Percentiles rank a stretch among this genome's conserved stretches.
Conservation (phyloP, 2,329 filamentous ascomycete genomes). For the Colletotrichum acutatum region DNA sequence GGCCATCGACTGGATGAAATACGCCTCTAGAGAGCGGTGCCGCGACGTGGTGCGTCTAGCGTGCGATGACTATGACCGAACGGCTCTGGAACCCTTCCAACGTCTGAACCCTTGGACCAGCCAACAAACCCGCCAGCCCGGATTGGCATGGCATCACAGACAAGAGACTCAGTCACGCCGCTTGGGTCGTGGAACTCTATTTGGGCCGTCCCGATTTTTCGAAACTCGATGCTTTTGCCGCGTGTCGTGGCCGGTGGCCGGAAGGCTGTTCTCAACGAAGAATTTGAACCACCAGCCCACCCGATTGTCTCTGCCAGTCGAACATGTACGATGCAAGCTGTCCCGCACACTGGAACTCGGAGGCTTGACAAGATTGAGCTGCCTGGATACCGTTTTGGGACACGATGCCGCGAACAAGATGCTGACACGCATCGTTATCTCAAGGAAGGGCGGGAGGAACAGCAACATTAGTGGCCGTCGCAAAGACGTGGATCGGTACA, state of each 20-base stretch:
- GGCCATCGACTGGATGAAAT: slow-evolving; percentile 23
- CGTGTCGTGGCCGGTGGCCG: neutral
- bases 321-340: slow-evolving; percentile 28
- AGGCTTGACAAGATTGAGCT: slow-evolving; percentile 17
- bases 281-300: neutral
- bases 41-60: slow-evolving; percentile 18
- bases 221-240: slow-evolving; percentile 9
- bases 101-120: slow-evolving; percentile 25
- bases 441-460: neutral
- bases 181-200: slow-evolving; percentile 22
- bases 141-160: slow-evolving; percentile 33
- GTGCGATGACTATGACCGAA: slow-evolving; percentile 15
- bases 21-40: slow-evolving; percentile 18
- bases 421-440: slow-evolving; percentile 20
- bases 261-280: neutral
- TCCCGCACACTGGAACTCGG: neutral
- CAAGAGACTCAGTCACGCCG: slow-evolving; percentile 12
- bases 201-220: neutral
- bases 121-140: slow-evolving; percentile 24
- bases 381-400: slow-evolving; percentile 10
- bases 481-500: neutral
- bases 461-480: neutral
- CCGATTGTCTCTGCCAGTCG: slow-evolving; percentile 21
- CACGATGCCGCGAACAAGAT: slow-evolving; percentile 22
- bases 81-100: slow-evolving; percentile 29